Conservation (phyloP, 257 asterid species). For the Plantago major region DNA sequence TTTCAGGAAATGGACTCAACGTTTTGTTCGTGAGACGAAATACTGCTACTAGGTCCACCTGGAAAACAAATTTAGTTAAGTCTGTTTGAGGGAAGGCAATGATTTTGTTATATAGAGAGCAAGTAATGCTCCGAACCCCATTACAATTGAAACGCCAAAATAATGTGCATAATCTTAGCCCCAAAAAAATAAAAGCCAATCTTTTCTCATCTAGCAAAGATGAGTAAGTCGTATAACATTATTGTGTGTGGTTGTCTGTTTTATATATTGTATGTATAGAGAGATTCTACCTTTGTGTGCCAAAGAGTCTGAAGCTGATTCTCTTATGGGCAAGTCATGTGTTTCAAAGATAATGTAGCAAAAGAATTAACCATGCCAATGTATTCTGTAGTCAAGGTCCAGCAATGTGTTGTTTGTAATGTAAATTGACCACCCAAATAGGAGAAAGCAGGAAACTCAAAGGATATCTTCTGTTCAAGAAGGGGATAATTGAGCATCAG, state of each 20-base stretch:
- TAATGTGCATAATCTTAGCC: too few relatives aligned
- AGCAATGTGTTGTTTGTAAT: constrained; percentile 5
- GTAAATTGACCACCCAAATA: constrained; percentile 11
- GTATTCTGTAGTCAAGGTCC: constrained; percentile 52
- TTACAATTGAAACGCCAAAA: too few relatives aligned
- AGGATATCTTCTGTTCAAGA: constrained; percentile 83
- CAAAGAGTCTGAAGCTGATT: constrained; percentile 14
- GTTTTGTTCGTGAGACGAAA: not conserved
- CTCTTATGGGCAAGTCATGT: constrained; percentile 19
- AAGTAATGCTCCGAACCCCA: not conserved
- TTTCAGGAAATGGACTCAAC: too few relatives aligned
- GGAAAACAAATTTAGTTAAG: constrained; percentile 8
- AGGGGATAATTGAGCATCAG: constrained; percentile 74
- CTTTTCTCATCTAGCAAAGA: too few relatives aligned
- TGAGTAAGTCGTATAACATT: not conserved
- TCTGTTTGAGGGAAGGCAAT: not conserved
- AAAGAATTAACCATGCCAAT: constrained; percentile 54
- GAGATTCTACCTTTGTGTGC: constrained; percentile 26
- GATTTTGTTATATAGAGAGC: constrained; percentile 1
- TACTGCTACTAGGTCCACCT: constrained; percentile 22
- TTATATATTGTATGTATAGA: not conserved
- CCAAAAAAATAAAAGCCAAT: too few relatives aligned
- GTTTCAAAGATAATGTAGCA: constrained; percentile 31
- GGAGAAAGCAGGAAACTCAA: constrained; percentile 15
- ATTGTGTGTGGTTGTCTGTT: not conserved